A percentile compares a stretch with the other conserved stretches of the same genome.
Conservation (phyloP, 495 filamentous ascomycete species). For the Immersiella caudata region DNA sequence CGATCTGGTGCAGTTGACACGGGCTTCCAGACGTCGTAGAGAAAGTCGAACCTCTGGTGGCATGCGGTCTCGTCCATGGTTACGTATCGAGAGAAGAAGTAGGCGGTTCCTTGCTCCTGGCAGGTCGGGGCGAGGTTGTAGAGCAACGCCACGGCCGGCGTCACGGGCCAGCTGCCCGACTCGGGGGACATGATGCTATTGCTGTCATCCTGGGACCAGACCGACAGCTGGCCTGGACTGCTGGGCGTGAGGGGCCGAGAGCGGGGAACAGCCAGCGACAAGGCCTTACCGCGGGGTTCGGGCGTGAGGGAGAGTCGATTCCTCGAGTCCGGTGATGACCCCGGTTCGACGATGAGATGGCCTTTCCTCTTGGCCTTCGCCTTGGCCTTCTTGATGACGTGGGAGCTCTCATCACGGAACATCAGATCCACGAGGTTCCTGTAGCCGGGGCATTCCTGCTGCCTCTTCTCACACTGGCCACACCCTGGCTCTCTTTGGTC, state of each 20-base stretch:
- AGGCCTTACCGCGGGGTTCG: conserved; percentile 27
- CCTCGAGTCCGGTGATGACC: conserved; percentile 26
- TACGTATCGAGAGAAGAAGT: conserved; percentile 47
- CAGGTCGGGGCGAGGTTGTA: conserved; percentile 38
- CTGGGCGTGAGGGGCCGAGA: conserved; percentile 19
- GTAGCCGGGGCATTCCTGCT: conserved; percentile 69
- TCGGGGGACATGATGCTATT: conserved; percentile 41
- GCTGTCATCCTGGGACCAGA: conserved; percentile 28
- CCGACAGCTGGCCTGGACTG: conserved; percentile 20
- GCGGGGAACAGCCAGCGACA: conserved; percentile 29
- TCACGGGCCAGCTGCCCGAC: conserved; percentile 40
- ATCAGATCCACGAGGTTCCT: conserved; percentile 68
- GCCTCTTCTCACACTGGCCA: conserved; percentile 66
- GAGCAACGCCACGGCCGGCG: conserved; percentile 34
- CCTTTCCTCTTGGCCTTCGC: conserved; percentile 40
- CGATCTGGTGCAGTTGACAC: conserved; percentile 26
- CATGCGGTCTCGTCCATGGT: conserved; percentile 38
- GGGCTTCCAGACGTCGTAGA: conserved; percentile 45
- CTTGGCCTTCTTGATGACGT: conserved; percentile 66
- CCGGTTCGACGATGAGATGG: conserved; percentile 22
- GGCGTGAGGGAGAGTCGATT: conserved; percentile 32
- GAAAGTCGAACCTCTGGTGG: conserved; percentile 47
- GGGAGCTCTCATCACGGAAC: conserved; percentile 73
- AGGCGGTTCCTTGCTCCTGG: conserved; percentile 43
- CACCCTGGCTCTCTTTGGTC: conserved; percentile 67